These are phyloP conservation scores for Quercus dentata DNA, from an alignment of 306 rosid species.

Conservation along the genomic window DNA sequence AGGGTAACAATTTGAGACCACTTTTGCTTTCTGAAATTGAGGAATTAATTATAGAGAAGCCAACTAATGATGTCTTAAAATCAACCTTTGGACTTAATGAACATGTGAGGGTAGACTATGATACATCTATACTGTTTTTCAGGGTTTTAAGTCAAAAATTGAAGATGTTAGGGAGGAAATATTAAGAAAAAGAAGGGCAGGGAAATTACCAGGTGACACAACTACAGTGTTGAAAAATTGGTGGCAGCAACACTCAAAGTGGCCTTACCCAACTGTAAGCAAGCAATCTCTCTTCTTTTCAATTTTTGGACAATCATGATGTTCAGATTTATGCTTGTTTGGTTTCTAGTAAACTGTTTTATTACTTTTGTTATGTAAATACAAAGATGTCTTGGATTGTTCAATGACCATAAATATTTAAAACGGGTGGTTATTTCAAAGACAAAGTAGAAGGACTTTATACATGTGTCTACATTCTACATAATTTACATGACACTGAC, in stretches of 20 bases:
- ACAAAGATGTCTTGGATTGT: background rate
- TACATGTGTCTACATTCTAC: no score
- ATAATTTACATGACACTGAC: no score
- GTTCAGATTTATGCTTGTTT: background rate
- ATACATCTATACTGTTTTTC: background rate
- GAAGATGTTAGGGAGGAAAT: slow-evolving; percentile 99
- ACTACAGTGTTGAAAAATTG: slow-evolving; percentile 89
- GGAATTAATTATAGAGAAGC: background rate
- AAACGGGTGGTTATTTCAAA: background rate
- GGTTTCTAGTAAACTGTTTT: background rate
- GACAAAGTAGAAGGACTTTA: background rate
- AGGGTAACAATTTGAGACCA: background rate
- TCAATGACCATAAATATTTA: background rate
- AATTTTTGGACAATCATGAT: background rate
- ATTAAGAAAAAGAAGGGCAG: slow-evolving; percentile 94
- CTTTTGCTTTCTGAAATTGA: background rate
- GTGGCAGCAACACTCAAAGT: slow-evolving; percentile 99
- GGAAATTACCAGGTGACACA: slow-evolving; percentile 96
- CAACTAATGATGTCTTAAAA: no score
- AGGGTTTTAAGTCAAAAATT: slow-evolving; percentile 97
- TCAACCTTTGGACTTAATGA: no score
- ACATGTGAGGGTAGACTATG: background rate
- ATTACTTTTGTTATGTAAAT: background rate
- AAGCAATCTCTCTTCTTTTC: background rate
- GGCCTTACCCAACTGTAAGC: slow-evolving; percentile 99